These are phyloP conservation scores for Gelatoporia subvermispora DNA, from an alignment of 768 basidiomycete genomes.

Conservation along the genomic window DNA sequence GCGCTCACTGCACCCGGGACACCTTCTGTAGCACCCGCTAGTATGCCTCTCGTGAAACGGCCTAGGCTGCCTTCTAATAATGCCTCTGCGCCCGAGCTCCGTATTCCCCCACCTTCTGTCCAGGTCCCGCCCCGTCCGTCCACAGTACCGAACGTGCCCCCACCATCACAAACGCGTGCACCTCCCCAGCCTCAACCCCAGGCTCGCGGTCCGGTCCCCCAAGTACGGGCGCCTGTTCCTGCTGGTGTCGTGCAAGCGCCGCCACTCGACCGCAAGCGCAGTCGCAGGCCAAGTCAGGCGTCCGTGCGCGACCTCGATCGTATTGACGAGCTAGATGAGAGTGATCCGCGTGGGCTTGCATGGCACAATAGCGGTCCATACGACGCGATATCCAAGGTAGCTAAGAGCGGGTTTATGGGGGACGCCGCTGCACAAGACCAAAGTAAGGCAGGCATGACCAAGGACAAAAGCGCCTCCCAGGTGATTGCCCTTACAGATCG, in stretches of 20 bases:
- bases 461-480: too few species aligned
- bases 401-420: neutral
- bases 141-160: conserved; percentile 12
- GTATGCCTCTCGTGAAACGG: too few species aligned
- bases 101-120: conserved; percentile 6
- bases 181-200: conserved; percentile 1
- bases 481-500: too few species aligned
- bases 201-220: neutral
- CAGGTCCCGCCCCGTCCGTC: conserved; percentile 11
- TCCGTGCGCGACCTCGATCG: conserved; percentile 45
- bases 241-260: conserved; percentile 7
- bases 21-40: too few species aligned
- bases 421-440: too few species aligned
- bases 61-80: conserved; percentile 5
- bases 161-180: neutral
- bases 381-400: conserved; percentile 46
- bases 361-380: conserved; percentile 76
- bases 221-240: neutral
- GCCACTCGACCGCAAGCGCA: conserved; percentile 15
- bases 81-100: conserved; percentile 14
- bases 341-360: conserved; percentile 57
- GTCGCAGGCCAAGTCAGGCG: conserved; percentile 21
- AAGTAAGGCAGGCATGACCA: too few species aligned
- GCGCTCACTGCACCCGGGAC: too few species aligned
- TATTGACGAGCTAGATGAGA: conserved; percentile 77